Evolutionary conservation across 345 rosid genomes (phyloP).

Genomic region (Laguncularia racemosa): DNA sequence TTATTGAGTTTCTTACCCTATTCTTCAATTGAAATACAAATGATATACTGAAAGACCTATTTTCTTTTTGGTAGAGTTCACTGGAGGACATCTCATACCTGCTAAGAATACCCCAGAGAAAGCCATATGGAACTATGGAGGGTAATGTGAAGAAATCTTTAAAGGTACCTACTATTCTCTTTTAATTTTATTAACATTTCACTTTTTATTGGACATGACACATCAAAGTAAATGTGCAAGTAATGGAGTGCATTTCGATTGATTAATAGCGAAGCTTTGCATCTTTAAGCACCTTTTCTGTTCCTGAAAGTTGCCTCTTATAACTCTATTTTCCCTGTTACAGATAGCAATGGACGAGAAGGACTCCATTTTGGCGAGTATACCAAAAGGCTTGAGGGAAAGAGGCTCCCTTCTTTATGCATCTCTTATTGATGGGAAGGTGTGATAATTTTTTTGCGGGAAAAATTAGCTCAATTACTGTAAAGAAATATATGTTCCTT

Average conservation of each 20-base stretch:
- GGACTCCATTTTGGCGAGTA: slow-evolving; percentile 59
- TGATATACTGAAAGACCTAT: slow-evolving; percentile 12
- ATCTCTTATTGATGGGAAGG: slow-evolving; percentile 79
- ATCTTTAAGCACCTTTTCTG: neutral
- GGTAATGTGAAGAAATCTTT: slow-evolving; percentile 89
- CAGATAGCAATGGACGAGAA: slow-evolving; percentile 77
- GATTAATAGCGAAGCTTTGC: neutral
- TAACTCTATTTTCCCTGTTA: slow-evolving; percentile 6
- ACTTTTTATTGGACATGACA: no score
- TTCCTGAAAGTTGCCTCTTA: neutral
- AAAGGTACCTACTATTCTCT: slow-evolving; percentile 32
- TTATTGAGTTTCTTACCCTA: neutral
- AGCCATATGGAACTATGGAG: slow-evolving; percentile 97
- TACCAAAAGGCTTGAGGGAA: slow-evolving; percentile 69
- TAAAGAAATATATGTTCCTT: no score
- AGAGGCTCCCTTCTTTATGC: slow-evolving; percentile 53
- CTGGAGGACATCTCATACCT: slow-evolving; percentile 87
- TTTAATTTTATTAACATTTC: neutral
- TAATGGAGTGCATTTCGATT: no score
- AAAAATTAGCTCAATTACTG: slow-evolving; percentile 4
- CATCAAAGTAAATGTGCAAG: no score
- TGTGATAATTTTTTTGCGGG: slow-evolving; percentile 16
- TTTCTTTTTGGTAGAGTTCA: slow-evolving; percentile 42
- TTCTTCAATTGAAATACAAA: neutral
- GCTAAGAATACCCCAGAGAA: slow-evolving; percentile 91